Base-by-base conservation (phyloP, 768 basidiomycete species). In the Lentinula boryana region DNA sequence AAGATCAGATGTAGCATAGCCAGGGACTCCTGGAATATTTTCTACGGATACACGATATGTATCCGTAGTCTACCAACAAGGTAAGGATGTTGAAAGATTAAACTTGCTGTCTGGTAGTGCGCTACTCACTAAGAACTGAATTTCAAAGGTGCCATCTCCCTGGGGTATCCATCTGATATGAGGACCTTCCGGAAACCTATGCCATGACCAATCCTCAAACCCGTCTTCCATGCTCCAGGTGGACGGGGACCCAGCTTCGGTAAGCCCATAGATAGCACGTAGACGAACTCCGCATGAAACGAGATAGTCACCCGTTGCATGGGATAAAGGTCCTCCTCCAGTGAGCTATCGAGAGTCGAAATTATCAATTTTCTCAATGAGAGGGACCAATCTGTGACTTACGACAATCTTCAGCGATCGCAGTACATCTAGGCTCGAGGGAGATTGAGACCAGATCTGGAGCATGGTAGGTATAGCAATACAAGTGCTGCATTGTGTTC, bases 1-100 rank as follows among this genome's bases (percentile, higher is more conserved):
- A 7, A 80, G 63, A 66, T 82, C 81, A 3, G 72, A 74, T 9
- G 75, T 79, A 1, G 74, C 74, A 54, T 80, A 81, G 9, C 80
- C 80, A 40, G 63, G 66, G 5, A 70, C 68, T 57, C 74, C 73
- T 3, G 60, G 56, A 35, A 76, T 52, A 41, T 81, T 71, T 16
- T 65, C 66, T 1, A 72, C 50, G 41, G 76, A 63, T 1, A 74
- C 48, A 32, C 72, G 69, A 60, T 78, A 75, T 5, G 60, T 71
- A 16, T 71, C 63, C 15, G 56, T 67, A 9, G 69, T 71, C 78
- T 78, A 36, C 5, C 5, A 60, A 18, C n/a, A 18, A 8, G 52
- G 13, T n/a, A 48, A 23, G 23, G 23, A 5, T 23, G 50, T 32
- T 13, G 50, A 60, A 27, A 48, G 32, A 12, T 27, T 23, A 27